Evolutionary conservation across 495 filamentous ascomycete genomes (phyloP), one percentile per base, ranked within the genome.

Genomic region (Penicillium nucicola): DNA sequence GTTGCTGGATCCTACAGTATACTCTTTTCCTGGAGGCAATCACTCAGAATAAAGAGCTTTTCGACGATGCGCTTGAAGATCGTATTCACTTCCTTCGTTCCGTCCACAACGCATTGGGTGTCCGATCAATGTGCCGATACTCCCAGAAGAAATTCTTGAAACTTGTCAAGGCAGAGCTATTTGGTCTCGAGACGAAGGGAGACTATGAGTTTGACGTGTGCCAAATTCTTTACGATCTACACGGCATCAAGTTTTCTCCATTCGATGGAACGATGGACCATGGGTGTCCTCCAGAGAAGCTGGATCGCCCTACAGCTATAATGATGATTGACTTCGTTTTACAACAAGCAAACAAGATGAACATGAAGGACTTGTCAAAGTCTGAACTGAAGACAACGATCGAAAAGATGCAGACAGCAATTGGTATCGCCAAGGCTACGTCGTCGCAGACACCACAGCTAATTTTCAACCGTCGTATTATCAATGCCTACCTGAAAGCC

Each of bases 331-430:
- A 92, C 47, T 85, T 90, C 58, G 81, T 97, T 20, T 81, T 95
- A 54, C 69, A 79, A 23, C 83, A 96, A 38, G 88, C 90, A 0
- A 83, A 84, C 48, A 84, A 86, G 46, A 85, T 96, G 75, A 87
- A 87, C 48, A 88, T 95, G 75, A 95, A 90, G 50, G 95, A 97
- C 58, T 64, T 99, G 22, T 81, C 89, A 7, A 97, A 95, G 66
- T 89, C 87, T 5, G 91, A 97, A 42, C 75, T 97, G 38, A 91
- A 91, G 56, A 80, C 74, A 2, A 87, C 89, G 1, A 89, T 99
- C 49, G 93, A 97, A 39, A 91, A 89, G 57, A 87, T 97, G 72
- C 91, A 96, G 50, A 77, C 77, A 38, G 76, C 79, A n/a, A 79
- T 89, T 48, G 82, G 82, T 11, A 68, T 77, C 8, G 76, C 77